Evolutionary conservation across 1,284 basidiomycete species (phyloP).

Genomic region (Cerioporus squamosus): DNA sequence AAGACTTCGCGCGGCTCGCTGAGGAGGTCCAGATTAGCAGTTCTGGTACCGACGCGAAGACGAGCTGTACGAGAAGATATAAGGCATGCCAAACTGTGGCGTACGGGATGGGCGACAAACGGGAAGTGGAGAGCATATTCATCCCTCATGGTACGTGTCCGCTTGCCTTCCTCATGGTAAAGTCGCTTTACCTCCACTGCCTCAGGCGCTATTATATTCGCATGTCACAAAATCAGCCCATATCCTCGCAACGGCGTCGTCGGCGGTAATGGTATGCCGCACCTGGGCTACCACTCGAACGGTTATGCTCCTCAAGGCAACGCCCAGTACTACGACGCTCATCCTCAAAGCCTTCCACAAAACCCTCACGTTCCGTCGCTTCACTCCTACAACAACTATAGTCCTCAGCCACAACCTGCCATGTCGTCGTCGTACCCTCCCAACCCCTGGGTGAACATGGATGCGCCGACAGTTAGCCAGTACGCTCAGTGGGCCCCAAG

Average conservation of each 20-base stretch:
- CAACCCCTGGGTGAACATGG: constrained; percentile 50
- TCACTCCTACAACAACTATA: constrained; percentile 38
- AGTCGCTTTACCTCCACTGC: constrained; percentile 22
- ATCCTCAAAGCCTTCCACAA: constrained; percentile 48
- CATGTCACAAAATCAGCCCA: constrained; percentile 74
- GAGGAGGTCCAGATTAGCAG: constrained; percentile 75
- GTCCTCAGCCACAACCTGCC: constrained; percentile 45
- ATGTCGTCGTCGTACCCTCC: constrained; percentile 48
- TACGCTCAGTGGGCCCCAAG: constrained; percentile 45
- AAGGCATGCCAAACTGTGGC: constrained; percentile 79
- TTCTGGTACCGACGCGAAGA: constrained; percentile 75
- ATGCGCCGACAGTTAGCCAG: constrained; percentile 38
- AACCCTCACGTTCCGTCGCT: constrained; percentile 36
- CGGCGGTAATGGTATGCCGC: constrained; percentile 27
- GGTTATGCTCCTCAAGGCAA: constrained; percentile 38
- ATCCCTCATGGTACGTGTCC: constrained; percentile 84
- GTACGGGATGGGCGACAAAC: constrained; percentile 57
- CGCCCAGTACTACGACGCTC: constrained; percentile 50
- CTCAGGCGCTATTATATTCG: constrained; percentile 79
- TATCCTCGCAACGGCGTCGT: constrained; percentile 45
- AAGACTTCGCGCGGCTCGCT: constrained; percentile 84
- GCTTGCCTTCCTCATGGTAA: constrained; percentile 17
- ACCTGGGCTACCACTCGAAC: constrained; percentile 26
- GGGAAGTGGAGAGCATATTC: constrained; percentile 86
- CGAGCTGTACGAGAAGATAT: constrained; percentile 92